Base-by-base conservation (phyloP, 2,329 filamentous ascomycete genomes). In the Phialophora verrucosa region DNA sequence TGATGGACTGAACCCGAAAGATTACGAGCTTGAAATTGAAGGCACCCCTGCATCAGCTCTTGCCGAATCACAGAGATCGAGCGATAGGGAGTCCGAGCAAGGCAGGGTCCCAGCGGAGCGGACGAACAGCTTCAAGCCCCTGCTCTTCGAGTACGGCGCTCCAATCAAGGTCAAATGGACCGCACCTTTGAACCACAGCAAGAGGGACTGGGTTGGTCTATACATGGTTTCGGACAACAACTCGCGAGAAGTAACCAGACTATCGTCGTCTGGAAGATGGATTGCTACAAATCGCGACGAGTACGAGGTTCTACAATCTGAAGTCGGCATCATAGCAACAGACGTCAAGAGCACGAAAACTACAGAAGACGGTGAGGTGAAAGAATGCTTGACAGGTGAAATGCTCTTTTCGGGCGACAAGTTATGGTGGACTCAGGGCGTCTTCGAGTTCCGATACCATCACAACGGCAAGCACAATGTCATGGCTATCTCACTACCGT, bases 371-470 rank as follows among this genome's bases (percentile, higher is more conserved):
- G 49, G 78, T 79, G 31, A 70, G 79, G 70, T 80, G 80, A 78
- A 20, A 50, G 84, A 91, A 64, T 84, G 89, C 70, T 85, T 92
- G 3, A 84, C 86, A 12, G 95, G 95, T 51, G 92, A 97, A 76
- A 89, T 98, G 74, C 79, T 92, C 12, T 98, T 99, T 75, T 84
- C 89, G 10, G 93, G 95, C 56, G 93, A 98, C 80, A 97, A 96
- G 80, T 85, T 97, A 2, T 99, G 92, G 90, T 99, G 95, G 95
- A 96, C 91, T 0, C 91, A 94, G 68, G 95, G 95, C 62, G 91
- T 96, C 2, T 99, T 97, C 75, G 95, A 99, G 75, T 96, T 99
- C 82, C 89, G 95, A 49, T 97, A 97, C 79, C 95, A 99, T 79
- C 95, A 99, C 78, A 90, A 92, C 72, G 93, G 93, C 63, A 91